Percentiles rank a stretch among this genome's conserved stretches.
Conservation (phyloP, 306 rosid genomes). For the Glycyrrhiza uralensis region DNA sequence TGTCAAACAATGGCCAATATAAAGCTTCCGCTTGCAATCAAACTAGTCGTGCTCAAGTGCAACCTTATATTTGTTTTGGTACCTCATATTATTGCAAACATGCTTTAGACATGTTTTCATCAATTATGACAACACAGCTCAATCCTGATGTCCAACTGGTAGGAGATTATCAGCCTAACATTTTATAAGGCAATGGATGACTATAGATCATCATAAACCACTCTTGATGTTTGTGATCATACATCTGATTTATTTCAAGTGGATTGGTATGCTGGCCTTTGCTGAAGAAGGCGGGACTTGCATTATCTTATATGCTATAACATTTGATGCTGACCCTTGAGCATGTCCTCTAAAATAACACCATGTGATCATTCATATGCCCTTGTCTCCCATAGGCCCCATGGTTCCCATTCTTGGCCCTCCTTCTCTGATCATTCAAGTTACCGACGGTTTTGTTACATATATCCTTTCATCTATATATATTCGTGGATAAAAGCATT, state of each 20-base stretch:
- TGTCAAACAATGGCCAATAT: background rate
- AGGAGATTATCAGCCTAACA: no score
- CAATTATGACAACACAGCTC: background rate
- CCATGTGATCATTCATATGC: constrained; percentile 32
- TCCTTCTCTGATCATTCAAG: background rate
- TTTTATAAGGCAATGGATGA: background rate
- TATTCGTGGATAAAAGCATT: background rate
- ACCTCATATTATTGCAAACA: constrained; percentile 9
- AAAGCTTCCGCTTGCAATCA: background rate
- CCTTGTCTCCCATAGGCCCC: constrained; percentile 20
- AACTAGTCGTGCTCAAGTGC: no score
- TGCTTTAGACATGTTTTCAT: constrained; percentile 11
- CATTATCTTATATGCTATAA: background rate
- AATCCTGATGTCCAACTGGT: background rate
- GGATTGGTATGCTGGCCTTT: background rate
- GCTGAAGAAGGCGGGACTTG: background rate
- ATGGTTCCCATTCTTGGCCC: background rate
- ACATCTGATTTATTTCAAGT: background rate
- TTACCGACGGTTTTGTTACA: background rate
- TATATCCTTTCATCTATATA: constrained; percentile 30
- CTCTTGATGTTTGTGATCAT: background rate
- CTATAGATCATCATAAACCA: background rate
- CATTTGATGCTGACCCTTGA: background rate
- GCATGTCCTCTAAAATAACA: constrained; percentile 11
- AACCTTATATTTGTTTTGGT: background rate